Percentiles rank a stretch among this genome's conserved stretches.
Evolutionary conservation across 306 rosid species (phyloP).

Genomic region (Glycine latifolia): DNA sequence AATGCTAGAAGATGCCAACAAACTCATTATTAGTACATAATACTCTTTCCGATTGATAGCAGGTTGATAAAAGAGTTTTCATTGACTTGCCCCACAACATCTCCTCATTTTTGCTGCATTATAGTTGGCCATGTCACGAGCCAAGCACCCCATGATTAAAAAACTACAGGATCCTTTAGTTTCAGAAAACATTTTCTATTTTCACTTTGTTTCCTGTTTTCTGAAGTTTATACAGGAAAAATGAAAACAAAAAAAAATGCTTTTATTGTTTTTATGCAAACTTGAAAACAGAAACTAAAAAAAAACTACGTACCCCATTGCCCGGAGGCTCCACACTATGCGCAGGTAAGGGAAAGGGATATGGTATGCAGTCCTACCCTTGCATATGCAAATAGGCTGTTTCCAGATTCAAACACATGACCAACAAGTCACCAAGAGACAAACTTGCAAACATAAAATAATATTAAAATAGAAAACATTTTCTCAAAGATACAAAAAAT

Average conservation of each 20-base stretch:
- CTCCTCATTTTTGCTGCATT: neutral
- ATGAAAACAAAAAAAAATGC: neutral
- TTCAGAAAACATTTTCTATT: neutral
- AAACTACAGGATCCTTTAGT: neutral
- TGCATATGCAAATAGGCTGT: too few species aligned
- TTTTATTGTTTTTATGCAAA: neutral
- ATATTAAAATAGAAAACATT: neutral
- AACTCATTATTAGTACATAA: slow-evolving; percentile 24
- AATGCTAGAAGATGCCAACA: slow-evolving; percentile 55
- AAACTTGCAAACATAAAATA: neutral
- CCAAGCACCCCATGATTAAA: neutral
- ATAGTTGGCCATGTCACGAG: slow-evolving; percentile 8
- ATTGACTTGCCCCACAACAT: slow-evolving; percentile 11
- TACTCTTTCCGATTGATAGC: neutral
- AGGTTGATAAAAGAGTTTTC: neutral
- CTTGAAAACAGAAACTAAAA: neutral
- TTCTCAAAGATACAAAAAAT: neutral
- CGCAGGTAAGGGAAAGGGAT: too few species aligned
- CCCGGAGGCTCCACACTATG: too few species aligned
- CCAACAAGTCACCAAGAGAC: too few species aligned
- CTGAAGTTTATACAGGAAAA: neutral
- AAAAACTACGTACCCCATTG: too few species aligned
- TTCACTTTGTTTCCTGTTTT: neutral
- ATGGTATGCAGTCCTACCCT: too few species aligned
- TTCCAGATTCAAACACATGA: too few species aligned